Percentiles rank a stretch among this genome's conserved stretches.
Conservation (phyloP, 768 basidiomycete species). For the Mycena vitilis region DNA sequence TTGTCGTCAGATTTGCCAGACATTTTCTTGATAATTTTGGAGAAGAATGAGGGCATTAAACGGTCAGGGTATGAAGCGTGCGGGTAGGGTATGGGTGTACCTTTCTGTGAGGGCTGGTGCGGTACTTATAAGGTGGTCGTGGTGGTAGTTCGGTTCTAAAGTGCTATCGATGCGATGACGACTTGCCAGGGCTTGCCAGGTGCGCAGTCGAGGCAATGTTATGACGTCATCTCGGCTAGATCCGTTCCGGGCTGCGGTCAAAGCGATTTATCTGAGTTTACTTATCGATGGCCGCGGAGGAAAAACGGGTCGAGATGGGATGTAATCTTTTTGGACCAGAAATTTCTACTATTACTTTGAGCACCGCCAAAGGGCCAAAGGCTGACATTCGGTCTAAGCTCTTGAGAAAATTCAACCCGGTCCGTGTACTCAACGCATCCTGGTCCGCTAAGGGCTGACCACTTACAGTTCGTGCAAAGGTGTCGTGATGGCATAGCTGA, state of each 20-base stretch:
- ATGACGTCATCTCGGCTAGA: constrained; percentile 11
- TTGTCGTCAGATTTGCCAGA: constrained; percentile 23
- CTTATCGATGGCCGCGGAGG: no score
- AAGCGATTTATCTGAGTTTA: constrained; percentile 4
- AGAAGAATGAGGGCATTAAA: constrained; percentile 31
- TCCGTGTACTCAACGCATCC: no score
- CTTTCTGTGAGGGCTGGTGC: not conserved
- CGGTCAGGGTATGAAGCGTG: constrained; percentile 1
- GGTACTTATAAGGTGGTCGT: constrained; percentile 16
- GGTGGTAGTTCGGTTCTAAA: not conserved
- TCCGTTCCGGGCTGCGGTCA: constrained; percentile 16
- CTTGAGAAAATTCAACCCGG: no score
- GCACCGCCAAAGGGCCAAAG: no score
- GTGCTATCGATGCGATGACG: constrained; percentile 22
- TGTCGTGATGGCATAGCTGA: no score
- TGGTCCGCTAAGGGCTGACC: no score
- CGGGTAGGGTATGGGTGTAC: constrained; percentile 9
- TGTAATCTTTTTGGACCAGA: no score
- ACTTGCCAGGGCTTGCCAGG: no score
- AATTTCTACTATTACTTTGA: no score
- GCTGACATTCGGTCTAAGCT: no score
- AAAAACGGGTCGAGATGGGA: no score
- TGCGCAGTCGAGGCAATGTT: constrained; percentile 18
- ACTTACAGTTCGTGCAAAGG: no score
- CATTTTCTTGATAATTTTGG: constrained; percentile 31